Conservation (phyloP, 805 yeast genomes). For the Cyberlindnera veronae region DNA sequence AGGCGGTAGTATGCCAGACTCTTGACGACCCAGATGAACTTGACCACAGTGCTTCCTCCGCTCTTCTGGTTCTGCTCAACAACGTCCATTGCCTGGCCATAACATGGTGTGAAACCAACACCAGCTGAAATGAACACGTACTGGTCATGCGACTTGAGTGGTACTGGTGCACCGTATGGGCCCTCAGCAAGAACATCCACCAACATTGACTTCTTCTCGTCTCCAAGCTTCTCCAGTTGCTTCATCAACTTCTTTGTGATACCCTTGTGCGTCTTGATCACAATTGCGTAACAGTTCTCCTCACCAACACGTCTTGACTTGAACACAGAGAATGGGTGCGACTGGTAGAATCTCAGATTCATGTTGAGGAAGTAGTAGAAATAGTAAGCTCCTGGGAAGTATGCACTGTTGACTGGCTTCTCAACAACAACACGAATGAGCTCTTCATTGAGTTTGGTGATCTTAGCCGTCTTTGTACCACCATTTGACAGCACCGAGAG, state of each 20-base stretch:
- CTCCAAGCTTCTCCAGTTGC: slow-evolving; percentile 30
- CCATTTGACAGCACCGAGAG: slow-evolving; percentile 59
- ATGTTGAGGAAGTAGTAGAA: slow-evolving; percentile 54
- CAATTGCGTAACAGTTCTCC: slow-evolving; percentile 33
- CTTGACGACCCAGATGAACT: slow-evolving; percentile 63
- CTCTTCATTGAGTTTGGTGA: slow-evolving; percentile 27
- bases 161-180: slow-evolving; percentile 52
- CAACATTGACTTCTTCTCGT: slow-evolving; percentile 30
- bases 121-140: slow-evolving; percentile 46
- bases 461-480: slow-evolving; percentile 46
- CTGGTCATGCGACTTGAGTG: slow-evolving; percentile 36
- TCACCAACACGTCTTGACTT: slow-evolving; percentile 35
- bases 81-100: slow-evolving; percentile 36
- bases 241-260: slow-evolving; percentile 41
- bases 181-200: slow-evolving; percentile 52
- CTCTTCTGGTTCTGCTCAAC: slow-evolving; percentile 15
- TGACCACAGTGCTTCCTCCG: slow-evolving; percentile 28
- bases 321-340: slow-evolving; percentile 69
- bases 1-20: slow-evolving; percentile 45
- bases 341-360: slow-evolving; percentile 44
- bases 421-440: slow-evolving; percentile 39
- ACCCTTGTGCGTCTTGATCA: slow-evolving; percentile 52
- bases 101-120: slow-evolving; percentile 50
- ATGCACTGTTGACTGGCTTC: slow-evolving; percentile 44
- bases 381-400: slow-evolving; percentile 51